Base-by-base conservation (phyloP, 163 green algal species). In the Coccomyxa subellipsoidea region DNA sequence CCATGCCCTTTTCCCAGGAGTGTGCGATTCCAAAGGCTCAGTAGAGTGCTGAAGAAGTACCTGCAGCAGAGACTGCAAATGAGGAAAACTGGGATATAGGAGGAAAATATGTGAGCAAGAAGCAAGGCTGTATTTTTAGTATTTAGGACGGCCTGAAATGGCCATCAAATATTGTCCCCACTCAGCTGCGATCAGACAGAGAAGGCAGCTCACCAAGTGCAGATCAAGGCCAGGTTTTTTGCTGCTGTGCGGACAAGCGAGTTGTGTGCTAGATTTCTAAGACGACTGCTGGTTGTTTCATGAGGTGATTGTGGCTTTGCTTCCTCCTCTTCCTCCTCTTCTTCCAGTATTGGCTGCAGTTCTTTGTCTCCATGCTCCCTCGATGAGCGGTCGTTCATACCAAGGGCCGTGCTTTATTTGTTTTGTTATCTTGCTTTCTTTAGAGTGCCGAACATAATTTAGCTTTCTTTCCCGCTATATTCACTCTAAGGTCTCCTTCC, bases 11-110 rank as follows among this genome's bases (percentile, higher is more conserved):
- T 89, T 3, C 92, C 93, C 27, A 97, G 78, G 7, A 97, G 81
- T 31, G 91, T 85, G 77, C 96, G 95, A 81, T 97, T 97, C 85
- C 92, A 97, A 4, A 98, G 72, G 77, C 89, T 93, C 9, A 98
- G 84, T 0, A 78, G 75, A 15, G 95, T 98, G 80, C 89, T 92
- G 31, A 98, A 90, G 27, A 93, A 84, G 77, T 98, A 98, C 94
- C 94, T 95, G 59, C 54, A 77, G 70, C 70, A 38, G 25, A 15
- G 27, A 32, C 8, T 34, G n/a, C n/a, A n/a, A n/a, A n/a, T n/a
- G n/a, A n/a, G n/a, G n/a, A n/a, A n/a, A n/a, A n/a, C n/a, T n/a
- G n/a, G n/a, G n/a, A n/a, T n/a, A n/a, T n/a, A n/a, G n/a, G n/a
- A n/a, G n/a, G n/a, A n/a, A n/a, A n/a, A n/a, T n/a, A n/a, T n/a